These are phyloP conservation scores for Coemansia sp. DNA, from an alignment of 192 early-diverging fungal genomes.

Conservation along the genomic window DNA sequence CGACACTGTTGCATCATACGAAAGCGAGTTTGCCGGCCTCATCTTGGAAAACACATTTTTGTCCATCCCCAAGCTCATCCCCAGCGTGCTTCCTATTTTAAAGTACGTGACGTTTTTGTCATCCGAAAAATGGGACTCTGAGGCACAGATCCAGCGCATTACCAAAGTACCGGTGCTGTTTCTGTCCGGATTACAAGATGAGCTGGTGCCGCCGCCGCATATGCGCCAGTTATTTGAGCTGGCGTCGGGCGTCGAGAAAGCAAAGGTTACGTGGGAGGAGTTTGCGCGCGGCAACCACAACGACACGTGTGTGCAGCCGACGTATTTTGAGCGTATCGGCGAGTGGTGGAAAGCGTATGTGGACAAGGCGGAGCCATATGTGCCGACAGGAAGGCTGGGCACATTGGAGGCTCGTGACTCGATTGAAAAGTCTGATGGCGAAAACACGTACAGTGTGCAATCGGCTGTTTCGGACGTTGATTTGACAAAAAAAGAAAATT, in stretches of 20 bases:
- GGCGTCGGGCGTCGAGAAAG: conserved; percentile 45
- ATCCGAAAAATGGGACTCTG: conserved; percentile 89
- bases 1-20: conserved; percentile 75
- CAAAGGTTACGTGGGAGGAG: conserved; percentile 53
- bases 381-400: conserved; percentile 45
- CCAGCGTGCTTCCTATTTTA: conserved; percentile 77
- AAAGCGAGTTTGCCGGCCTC: conserved; percentile 73
- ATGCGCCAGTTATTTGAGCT: conserved; percentile 77
- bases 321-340: conserved; percentile 78
- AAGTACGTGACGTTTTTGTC: conserved; percentile 72
- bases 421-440: conserved; percentile 48
- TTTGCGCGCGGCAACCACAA: conserved; percentile 90
- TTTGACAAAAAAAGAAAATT: conserved; percentile 3
- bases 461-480: conserved; percentile 20
- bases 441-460: conserved; percentile 37
- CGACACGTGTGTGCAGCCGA: conserved; percentile 81
- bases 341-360: conserved; percentile 43
- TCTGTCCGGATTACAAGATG: conserved; percentile 77
- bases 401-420: conserved; percentile 38
- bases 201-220: conserved; percentile 83
- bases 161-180: conserved; percentile 73
- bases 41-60: conserved; percentile 96
- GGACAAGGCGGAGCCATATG: conserved; percentile 39
- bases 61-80: conserved; percentile 84
- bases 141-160: conserved; percentile 67